Evolutionary conservation across 257 asterid genomes (phyloP), one percentile per base, ranked within the genome.

Genomic region (Nyctanthes arbortristis): DNA sequence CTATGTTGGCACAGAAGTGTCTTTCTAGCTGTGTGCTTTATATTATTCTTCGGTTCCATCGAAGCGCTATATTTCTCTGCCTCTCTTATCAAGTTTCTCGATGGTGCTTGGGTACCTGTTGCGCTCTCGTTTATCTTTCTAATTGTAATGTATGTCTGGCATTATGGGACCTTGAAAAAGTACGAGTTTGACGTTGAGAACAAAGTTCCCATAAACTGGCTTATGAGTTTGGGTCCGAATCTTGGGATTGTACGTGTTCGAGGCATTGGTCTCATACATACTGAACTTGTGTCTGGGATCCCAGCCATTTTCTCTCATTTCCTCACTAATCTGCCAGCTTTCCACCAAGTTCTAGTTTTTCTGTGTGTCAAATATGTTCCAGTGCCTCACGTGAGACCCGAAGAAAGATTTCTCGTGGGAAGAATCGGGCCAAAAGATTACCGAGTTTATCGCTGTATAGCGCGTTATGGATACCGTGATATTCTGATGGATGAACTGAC

Each of bases 91-190:
- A 93, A 93, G 78, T 93, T 93, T 83, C 87, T 56, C 2, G 98
- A 93, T n/a, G 98, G 98, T 18, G 97, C 98, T 1, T 93, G 98
- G 98, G 98, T 93, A 60, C 97, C 98, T 0, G 49, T 90, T 18
- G 96, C 87, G 0, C 89, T 93, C 18, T 90, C 98, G 0, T 72
- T 90, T 27, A 78, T 87, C 59, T 87, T 90, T 69, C 88, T 90
- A n/a, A 68, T 69, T 7, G 77, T 85, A 67, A 93, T 93, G 98
- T 84, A 82, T 75, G 57, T 71, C 5, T 93, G 98, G 98, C 95
- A 93, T 45, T 93, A 93, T 11, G 98, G 98, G 11, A 93, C 97
- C 0, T 29, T 43, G 72, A 90, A 86, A 31, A 88, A 90, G 72
- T 93, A 93, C 22, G 98, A 93, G 83, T 93, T 88, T 31, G 98